Evolutionary conservation across 2,329 filamentous ascomycete genomes (phyloP).

Genomic region (Colletotrichum melonis): DNA sequence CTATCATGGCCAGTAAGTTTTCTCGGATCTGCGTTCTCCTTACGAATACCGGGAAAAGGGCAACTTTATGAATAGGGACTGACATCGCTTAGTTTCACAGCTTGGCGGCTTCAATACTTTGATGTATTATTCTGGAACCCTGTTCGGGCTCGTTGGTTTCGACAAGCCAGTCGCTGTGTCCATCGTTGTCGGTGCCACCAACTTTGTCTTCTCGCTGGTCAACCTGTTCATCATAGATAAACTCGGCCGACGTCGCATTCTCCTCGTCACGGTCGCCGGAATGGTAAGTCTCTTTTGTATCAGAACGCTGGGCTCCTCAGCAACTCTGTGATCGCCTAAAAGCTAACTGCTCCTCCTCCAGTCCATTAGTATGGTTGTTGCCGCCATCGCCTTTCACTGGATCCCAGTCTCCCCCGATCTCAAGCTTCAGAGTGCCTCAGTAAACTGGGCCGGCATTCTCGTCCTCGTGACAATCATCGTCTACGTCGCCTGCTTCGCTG

Average conservation of each 20-base stretch:
- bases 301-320: neutral
- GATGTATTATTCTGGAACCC: slow-evolving; percentile 40
- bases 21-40: neutral
- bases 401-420: slow-evolving; percentile 56
- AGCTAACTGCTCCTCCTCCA: slow-evolving; percentile 29
- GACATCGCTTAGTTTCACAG: slow-evolving; percentile 49
- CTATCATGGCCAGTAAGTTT: slow-evolving; percentile 56
- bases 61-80: too few relatives aligned
- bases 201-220: slow-evolving; percentile 61
- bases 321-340: too few relatives aligned
- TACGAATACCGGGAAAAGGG: too few relatives aligned
- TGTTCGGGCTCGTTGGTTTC: slow-evolving; percentile 62
- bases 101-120: slow-evolving; percentile 53
- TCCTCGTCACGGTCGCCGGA: slow-evolving; percentile 54
- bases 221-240: slow-evolving; percentile 60
- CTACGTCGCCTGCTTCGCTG: slow-evolving; percentile 58
- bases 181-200: slow-evolving; percentile 56
- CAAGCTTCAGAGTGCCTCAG: slow-evolving; percentile 47
- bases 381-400: slow-evolving; percentile 57
- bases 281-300: slow-evolving; percentile 44
- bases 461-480: slow-evolving; percentile 57
- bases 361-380: slow-evolving; percentile 57
- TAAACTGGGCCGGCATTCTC: slow-evolving; percentile 46
- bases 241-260: slow-evolving; percentile 56
- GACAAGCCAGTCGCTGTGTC: slow-evolving; percentile 59